Conservation (phyloP, 352 stramenopile species). For the Thalassiosira hispida region DNA sequence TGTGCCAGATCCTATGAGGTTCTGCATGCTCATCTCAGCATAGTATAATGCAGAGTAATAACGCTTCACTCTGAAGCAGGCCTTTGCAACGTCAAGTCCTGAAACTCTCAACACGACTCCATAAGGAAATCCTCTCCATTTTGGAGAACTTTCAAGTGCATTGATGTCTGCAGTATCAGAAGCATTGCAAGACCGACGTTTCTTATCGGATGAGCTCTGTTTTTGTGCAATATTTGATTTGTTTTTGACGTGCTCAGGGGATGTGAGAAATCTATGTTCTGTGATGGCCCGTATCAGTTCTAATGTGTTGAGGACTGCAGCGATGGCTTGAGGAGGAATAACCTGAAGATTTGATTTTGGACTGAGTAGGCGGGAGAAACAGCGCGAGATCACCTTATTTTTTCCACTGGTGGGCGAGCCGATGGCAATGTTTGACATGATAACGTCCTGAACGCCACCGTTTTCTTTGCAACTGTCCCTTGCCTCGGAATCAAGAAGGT, state of each 20-base stretch:
- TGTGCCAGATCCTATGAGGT: constrained; percentile 52
- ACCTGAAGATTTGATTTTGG: constrained; percentile 22
- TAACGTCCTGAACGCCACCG: constrained; percentile 32
- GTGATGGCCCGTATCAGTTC: constrained; percentile 66
- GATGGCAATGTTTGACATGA: constrained; percentile 56
- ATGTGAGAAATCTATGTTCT: constrained; percentile 66
- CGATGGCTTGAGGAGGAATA: constrained; percentile 40
- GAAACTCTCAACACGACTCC: constrained; percentile 76
- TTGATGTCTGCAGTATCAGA: constrained; percentile 5
- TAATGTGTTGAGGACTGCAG: constrained; percentile 70
- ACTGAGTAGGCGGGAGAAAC: constrained; percentile 59
- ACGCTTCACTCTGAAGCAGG: constrained; percentile 65
- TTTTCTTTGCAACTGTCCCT: constrained; percentile 28
- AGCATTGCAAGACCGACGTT: constrained; percentile 29
- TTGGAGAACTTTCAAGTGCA: constrained; percentile 16
- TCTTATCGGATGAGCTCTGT: constrained; percentile 21
- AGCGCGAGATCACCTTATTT: constrained; percentile 60
- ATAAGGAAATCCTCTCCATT: constrained; percentile 79
- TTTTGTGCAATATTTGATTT: constrained; percentile 18
- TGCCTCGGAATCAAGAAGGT: constrained; percentile 59
- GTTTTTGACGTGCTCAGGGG: constrained; percentile 53
- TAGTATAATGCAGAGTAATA: constrained; percentile 81
- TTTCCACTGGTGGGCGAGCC: constrained; percentile 52
- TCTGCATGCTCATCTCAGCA: constrained; percentile 76
- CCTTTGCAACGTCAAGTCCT: constrained; percentile 70